A percentile compares a stretch with the other conserved stretches of the same genome.
phyloP scores from a whole-genome alignment of 306 rosid species.

The Vicia villosa region DNA sequence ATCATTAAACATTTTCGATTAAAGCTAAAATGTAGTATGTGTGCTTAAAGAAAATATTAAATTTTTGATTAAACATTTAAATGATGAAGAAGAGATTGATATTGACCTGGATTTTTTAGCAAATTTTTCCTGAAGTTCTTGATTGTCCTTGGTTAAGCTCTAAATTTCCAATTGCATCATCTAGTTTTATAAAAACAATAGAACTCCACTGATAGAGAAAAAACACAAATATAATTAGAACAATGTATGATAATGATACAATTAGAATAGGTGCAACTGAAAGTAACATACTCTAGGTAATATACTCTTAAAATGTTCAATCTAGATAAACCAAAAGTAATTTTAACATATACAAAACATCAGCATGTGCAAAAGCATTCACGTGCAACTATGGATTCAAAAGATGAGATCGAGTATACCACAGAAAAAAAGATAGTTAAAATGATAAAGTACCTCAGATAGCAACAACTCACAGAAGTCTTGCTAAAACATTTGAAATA shows the following conservation, averaged over 20 bases:
- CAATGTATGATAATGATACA: too few species aligned
- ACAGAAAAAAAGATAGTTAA: slow-evolving; percentile 23
- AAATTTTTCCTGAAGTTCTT: too few species aligned
- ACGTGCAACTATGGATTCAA: slow-evolving; percentile 15
- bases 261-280: too few species aligned
- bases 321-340: slow-evolving; percentile 54
- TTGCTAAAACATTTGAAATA: slow-evolving; percentile 84
- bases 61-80: slow-evolving; percentile 56
- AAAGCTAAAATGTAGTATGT: slow-evolving; percentile 13
- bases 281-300: too few species aligned
- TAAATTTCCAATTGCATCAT: slow-evolving; percentile 90
- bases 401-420: slow-evolving; percentile 25
- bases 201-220: too few species aligned
- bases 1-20: neutral
- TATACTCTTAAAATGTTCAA: slow-evolving; percentile 83
- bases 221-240: too few species aligned
- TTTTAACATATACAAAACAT: slow-evolving; percentile 26
- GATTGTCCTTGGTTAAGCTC: slow-evolving; percentile 89
- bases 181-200: too few species aligned
- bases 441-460: slow-evolving; percentile 71
- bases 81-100: slow-evolving; percentile 15
- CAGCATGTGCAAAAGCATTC: slow-evolving; percentile 1
- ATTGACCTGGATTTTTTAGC: slow-evolving; percentile 88
- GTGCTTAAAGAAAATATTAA: slow-evolving; percentile 48
- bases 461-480: slow-evolving; percentile 72